These are phyloP conservation scores for Royoungia palumana DNA, from an alignment of 768 basidiomycete genomes.

Conservation along the genomic window DNA sequence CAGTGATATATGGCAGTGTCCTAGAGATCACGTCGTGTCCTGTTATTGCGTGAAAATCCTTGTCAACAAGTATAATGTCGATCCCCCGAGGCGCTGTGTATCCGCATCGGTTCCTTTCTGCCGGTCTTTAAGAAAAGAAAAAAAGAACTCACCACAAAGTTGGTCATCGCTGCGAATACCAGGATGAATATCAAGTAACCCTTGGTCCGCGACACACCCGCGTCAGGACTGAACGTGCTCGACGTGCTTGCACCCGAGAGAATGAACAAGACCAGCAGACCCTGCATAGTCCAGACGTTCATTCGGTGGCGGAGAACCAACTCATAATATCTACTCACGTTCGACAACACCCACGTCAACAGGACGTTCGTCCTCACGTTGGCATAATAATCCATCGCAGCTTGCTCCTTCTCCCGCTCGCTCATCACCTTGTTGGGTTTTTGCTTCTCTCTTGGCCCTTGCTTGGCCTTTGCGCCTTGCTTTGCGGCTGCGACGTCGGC, in stretches of 20 bases:
- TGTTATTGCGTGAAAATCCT: constrained; percentile 49
- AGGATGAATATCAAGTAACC: constrained; percentile 79
- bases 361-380: constrained; percentile 82
- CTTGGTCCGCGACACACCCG: constrained; percentile 56
- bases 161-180: constrained; percentile 76
- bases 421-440: constrained; percentile 28
- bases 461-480: constrained; percentile 7
- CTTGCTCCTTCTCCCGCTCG: constrained; percentile 64
- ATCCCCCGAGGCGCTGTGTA: constrained; percentile 53
- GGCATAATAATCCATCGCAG: constrained; percentile 84
- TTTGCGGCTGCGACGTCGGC: constrained; percentile 14
- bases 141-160: constrained; percentile 46
- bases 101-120: neutral
- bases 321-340: constrained; percentile 44
- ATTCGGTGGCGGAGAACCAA: neutral
- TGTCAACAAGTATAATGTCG: constrained; percentile 51
- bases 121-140: neutral
- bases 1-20: constrained; percentile 3
- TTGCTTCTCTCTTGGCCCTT: constrained; percentile 3
- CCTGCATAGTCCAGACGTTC: constrained; percentile 37
- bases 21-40: neutral
- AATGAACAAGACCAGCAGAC: constrained; percentile 65
- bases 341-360: constrained; percentile 80
- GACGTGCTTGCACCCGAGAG: constrained; percentile 55
- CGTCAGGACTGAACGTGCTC: constrained; percentile 54